Evolutionary conservation across 352 stramenopile genomes (phyloP).

Genomic region (Pythium monospermum): DNA sequence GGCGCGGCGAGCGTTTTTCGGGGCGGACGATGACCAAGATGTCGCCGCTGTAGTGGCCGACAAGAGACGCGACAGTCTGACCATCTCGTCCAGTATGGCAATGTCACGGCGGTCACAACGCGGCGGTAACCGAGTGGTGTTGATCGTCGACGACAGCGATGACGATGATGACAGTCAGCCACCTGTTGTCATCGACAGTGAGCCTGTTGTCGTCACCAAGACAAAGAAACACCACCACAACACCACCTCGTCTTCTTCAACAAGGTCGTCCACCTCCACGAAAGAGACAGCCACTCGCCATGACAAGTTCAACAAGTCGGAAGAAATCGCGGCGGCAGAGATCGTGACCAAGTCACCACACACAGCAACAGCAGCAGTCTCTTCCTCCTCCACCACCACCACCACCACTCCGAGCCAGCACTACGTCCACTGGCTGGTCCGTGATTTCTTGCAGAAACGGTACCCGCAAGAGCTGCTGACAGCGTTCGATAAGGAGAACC

Average conservation of each 20-base stretch:
- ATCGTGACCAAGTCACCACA: too few relatives aligned
- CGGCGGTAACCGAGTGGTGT: conserved; percentile 10
- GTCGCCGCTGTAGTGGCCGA: neutral
- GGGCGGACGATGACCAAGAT: conserved; percentile 11
- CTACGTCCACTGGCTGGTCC: conserved; percentile 51
- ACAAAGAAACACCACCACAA: neutral
- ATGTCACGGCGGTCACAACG: conserved; percentile 22
- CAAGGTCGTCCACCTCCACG: conserved; percentile 14
- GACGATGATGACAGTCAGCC: too few relatives aligned
- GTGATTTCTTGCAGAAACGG: conserved; percentile 47
- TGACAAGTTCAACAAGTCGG: conserved; percentile 30
- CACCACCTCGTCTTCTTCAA: conserved; percentile 1
- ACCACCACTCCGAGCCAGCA: too few relatives aligned
- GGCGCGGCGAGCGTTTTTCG: conserved; percentile 32
- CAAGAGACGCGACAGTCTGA: conserved; percentile 6
- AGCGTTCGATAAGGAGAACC: conserved; percentile 11
- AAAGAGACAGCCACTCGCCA: conserved; percentile 15
- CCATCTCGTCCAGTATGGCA: neutral
- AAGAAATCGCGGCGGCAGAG: conserved; percentile 26
- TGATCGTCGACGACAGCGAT: conserved; percentile 26
- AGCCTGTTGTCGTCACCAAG: neutral
- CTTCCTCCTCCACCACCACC: too few relatives aligned
- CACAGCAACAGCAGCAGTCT: too few relatives aligned
- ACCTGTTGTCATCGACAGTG: too few relatives aligned
- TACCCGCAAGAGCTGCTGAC: conserved; percentile 27